Conservation (phyloP, 441 rosid genomes). For the Codiaeum variegatum region DNA sequence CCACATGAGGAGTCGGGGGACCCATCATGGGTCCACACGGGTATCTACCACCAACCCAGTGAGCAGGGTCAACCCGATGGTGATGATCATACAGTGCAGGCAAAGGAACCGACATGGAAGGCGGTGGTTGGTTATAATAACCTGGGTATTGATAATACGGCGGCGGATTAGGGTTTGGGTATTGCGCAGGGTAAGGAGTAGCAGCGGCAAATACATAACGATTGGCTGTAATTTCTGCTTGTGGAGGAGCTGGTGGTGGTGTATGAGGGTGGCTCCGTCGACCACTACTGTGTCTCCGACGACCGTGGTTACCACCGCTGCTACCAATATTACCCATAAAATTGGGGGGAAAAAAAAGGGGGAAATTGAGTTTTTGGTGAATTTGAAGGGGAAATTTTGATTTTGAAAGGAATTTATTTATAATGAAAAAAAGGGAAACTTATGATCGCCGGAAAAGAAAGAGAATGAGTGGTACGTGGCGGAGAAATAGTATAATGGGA, state of each 20-base stretch:
- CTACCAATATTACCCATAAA: conserved; percentile 74
- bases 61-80: conserved; percentile 41
- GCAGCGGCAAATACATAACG: conserved; percentile 83
- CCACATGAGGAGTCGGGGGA: conserved; percentile 62
- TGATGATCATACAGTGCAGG: conserved; percentile 70
- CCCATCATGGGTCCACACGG: conserved; percentile 53
- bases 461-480: conserved; percentile 10
- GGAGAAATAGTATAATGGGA: conserved; percentile 27
- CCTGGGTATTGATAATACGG: conserved; percentile 66
- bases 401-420: no score
- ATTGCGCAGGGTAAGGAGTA: conserved; percentile 67
- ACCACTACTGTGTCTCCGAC: conserved; percentile 34
- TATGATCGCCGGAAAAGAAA: neutral
- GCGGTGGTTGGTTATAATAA: conserved; percentile 58
- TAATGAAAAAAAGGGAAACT: no score
- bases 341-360: no score
- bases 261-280: conserved; percentile 41
- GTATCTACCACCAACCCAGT: conserved; percentile 69
- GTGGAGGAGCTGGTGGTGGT: conserved; percentile 44
- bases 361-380: no score
- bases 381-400: no score
- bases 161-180: conserved; percentile 44
- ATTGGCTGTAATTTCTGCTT: conserved; percentile 59
- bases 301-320: conserved; percentile 24
- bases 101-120: conserved; percentile 54